A percentile compares a stretch with the other conserved stretches of the same genome.
phyloP scores from a whole-genome alignment of 2,329 filamentous ascomycete species.

The Bipolaris sorokiniana region DNA sequence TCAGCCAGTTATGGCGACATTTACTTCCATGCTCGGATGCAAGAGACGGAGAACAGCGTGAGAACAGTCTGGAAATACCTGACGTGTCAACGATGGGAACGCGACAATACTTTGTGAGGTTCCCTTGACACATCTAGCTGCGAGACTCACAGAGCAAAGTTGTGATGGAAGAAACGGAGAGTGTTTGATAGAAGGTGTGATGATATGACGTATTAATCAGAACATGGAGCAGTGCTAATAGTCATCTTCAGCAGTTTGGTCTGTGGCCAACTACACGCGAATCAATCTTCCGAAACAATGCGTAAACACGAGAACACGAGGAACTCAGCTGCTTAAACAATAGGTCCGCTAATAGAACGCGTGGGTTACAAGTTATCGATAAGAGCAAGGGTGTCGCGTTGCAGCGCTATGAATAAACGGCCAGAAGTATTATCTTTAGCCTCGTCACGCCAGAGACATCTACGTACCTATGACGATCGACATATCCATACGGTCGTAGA shows the following conservation, averaged over 20 bases:
- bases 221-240: neutral
- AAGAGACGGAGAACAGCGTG: neutral
- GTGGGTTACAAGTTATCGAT: neutral
- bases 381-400: neutral
- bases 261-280: neutral
- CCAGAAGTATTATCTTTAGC: neutral
- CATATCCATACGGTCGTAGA: neutral
- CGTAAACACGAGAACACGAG: neutral
- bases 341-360: neutral
- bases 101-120: neutral
- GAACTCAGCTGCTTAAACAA: neutral
- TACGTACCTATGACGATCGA: neutral
- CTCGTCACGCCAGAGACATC: neutral
- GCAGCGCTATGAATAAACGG: neutral
- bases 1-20: neutral
- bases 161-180: neutral
- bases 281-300: neutral
- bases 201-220: neutral
- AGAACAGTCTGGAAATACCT: no score
- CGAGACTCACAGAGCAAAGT: neutral
- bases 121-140: neutral
- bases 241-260: neutral
- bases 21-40: neutral
- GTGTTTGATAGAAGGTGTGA: neutral
- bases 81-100: neutral